These are phyloP conservation scores for Thielaviopsis ethacetica DNA, from an alignment of 2,329 filamentous ascomycete species.

Conservation along the genomic window DNA sequence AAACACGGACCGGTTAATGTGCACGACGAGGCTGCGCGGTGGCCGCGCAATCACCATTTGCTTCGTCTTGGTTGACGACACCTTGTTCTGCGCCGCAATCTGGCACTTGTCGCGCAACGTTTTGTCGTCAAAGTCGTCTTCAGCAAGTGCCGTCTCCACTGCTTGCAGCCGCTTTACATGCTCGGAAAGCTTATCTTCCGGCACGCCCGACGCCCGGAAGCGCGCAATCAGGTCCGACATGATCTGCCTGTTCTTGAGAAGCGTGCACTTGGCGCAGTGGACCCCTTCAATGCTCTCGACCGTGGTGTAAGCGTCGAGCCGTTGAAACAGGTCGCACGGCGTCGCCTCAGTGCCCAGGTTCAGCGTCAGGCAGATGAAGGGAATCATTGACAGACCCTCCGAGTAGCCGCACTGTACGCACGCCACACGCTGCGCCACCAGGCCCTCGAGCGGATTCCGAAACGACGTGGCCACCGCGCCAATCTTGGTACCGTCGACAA, in stretches of 20 bases:
- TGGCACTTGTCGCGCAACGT: constrained; percentile 47
- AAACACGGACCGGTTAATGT: constrained; percentile 85
- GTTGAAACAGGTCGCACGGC: constrained; percentile 57
- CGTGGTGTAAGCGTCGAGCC: constrained; percentile 69
- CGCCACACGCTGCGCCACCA: constrained; percentile 74
- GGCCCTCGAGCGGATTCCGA: constrained; percentile 70
- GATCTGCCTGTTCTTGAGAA: constrained; percentile 39
- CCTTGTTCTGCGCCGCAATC: constrained; percentile 48
- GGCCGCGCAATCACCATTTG: constrained; percentile 74
- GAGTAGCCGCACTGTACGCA: constrained; percentile 76
- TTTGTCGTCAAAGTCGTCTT: constrained; percentile 63
- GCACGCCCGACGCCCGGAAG: constrained; percentile 14
- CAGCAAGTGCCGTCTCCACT: constrained; percentile 55
- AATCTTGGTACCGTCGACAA: constrained; percentile 22
- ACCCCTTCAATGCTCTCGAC: constrained; percentile 79
- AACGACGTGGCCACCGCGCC: constrained; percentile 24
- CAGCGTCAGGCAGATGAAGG: constrained; percentile 86
- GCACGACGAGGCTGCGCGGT: constrained; percentile 65
- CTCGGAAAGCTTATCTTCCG: constrained; percentile 35
- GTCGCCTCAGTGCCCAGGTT: constrained; percentile 49
- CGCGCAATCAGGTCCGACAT: constrained; percentile 27
- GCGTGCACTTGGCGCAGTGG: constrained; percentile 80
- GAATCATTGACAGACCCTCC: constrained; percentile 75
- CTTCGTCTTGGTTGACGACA: constrained; percentile 70
- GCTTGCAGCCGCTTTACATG: constrained; percentile 41